Conservation (phyloP, 495 filamentous ascomycete species). For the Collariella sp. region DNA sequence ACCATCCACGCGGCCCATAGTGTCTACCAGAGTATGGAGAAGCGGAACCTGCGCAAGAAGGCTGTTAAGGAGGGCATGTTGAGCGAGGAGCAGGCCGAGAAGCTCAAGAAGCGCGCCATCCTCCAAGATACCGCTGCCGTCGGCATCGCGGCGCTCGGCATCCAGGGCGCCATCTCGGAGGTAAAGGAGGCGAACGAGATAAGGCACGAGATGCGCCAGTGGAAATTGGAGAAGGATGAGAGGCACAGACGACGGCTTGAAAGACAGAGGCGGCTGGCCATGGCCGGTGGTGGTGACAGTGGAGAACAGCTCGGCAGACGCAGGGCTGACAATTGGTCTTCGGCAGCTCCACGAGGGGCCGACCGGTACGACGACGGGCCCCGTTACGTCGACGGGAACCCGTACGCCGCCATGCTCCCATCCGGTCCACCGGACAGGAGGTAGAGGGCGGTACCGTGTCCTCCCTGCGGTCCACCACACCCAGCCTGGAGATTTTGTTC, state of each 20-base stretch:
- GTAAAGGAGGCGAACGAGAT: slow-evolving; percentile 40
- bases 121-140: slow-evolving; percentile 68
- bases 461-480: not conserved
- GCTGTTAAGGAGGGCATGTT: slow-evolving; percentile 67
- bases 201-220: slow-evolving; percentile 34
- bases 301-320: slow-evolving; percentile 24
- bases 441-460: slow-evolving; percentile 17
- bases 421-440: slow-evolving; percentile 33
- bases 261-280: slow-evolving; percentile 20
- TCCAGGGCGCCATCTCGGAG: slow-evolving; percentile 73
- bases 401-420: slow-evolving; percentile 40
- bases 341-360: slow-evolving; percentile 29
- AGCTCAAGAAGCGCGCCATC: slow-evolving; percentile 63
- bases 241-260: slow-evolving; percentile 36
- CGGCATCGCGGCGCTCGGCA: slow-evolving; percentile 76
- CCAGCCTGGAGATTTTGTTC: not conserved
- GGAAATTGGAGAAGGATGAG: slow-evolving; percentile 33
- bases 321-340: slow-evolving; percentile 33
- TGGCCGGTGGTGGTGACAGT: slow-evolving; percentile 15
- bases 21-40: slow-evolving; percentile 68
- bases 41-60: slow-evolving; percentile 59
- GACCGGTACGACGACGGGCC: slow-evolving; percentile 34
- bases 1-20: slow-evolving; percentile 82
- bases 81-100: slow-evolving; percentile 62
- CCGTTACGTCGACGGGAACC: slow-evolving; percentile 45